phyloP scores from a whole-genome alignment of 2,329 filamentous ascomycete species.

The Cephalotrichum gorgonifer region DNA sequence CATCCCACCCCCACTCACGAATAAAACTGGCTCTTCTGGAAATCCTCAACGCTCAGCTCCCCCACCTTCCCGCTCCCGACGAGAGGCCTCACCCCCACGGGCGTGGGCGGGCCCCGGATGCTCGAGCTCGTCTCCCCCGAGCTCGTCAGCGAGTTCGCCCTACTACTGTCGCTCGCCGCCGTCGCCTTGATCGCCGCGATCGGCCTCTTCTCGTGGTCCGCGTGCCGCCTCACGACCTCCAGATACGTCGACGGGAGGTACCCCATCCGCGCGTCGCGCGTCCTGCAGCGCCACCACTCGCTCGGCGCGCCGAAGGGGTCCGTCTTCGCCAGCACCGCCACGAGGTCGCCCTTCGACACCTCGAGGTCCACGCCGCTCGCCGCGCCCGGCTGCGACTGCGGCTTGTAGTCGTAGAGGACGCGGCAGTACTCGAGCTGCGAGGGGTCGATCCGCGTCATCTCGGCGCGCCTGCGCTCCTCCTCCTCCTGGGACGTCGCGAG shows the following conservation, averaged over 20 bases:
- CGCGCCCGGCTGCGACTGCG: constrained; percentile 48
- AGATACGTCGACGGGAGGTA: constrained; percentile 89
- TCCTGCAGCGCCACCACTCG: constrained; percentile 95
- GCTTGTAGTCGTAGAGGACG: constrained; percentile 86
- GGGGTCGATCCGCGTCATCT: constrained; percentile 60
- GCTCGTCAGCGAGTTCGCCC: constrained; percentile 41
- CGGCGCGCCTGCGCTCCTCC: constrained; percentile 54
- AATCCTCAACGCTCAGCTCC: constrained; percentile 41
- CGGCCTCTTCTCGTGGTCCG: constrained; percentile 23
- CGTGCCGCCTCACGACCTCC: constrained; percentile 55
- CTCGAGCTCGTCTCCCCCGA: constrained; percentile 6
- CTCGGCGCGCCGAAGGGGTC: constrained; percentile 86
- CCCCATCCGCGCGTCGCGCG: constrained; percentile 79
- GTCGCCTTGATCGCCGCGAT: constrained; percentile 42
- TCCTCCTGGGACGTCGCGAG: constrained; percentile 79
- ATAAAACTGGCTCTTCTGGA: constrained; percentile 50
- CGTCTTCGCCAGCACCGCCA: constrained; percentile 84
- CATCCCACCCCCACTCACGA: constrained; percentile 24
- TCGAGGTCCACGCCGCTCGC: constrained; percentile 73
- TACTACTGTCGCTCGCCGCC: constrained; percentile 32
- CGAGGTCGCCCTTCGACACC: constrained; percentile 89
- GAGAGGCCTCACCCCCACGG: constrained; percentile 18
- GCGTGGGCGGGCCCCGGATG: constrained; percentile 14
- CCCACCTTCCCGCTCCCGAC: constrained; percentile 28
- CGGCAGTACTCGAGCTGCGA: constrained; percentile 94